Evolutionary conservation across 2,329 filamentous ascomycete genomes (phyloP), one percentile per base, ranked within the genome.

Genomic region (Cadophora sp.): DNA sequence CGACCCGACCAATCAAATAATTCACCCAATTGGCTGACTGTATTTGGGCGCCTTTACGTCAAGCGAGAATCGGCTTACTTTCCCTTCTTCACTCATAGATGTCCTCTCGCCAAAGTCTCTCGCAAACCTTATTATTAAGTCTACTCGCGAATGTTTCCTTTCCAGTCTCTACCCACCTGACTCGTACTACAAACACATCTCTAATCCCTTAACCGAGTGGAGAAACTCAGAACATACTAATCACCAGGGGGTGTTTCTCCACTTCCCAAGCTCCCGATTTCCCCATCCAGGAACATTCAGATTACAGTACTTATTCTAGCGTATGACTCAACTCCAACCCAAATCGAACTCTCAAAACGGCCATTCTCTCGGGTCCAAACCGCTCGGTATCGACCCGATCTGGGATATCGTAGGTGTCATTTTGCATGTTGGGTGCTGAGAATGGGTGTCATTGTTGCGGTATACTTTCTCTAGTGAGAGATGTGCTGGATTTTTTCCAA

Each of bases 51-150:
- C 7, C 16, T 29, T 27, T 53, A 27, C 11, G 50, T 53, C 50
- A 53, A 53, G 50, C 26, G 50, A 53, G 50, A 53, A 16, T 50
- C 48, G 48, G 48, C 48, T 50, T 26, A 50, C 48, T 26, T 50
- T 50, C 48, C 22, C 43, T 48, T n/a, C 43, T n/a, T 48, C 5
- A 7, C 8, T 22, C 31, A 34, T 34, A 34, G 31, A 34, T 34
- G 31, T 34, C 31, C 31, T 34, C 11, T 34, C 11, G 5, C 31
- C 31, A 6, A 34, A n/a, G n/a, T n/a, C n/a, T n/a, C n/a, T n/a
- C n/a, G n/a, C n/a, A n/a, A n/a, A n/a, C n/a, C n/a, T n/a, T n/a
- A n/a, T n/a, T n/a, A n/a, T n/a, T n/a, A n/a, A n/a, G n/a, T 9
- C 9, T 9, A 34, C 9, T 9, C 31, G 31, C 31, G 31, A 34